phyloP scores from a whole-genome alignment of 179 eudicot genomes.

The Dionaea muscipula region DNA sequence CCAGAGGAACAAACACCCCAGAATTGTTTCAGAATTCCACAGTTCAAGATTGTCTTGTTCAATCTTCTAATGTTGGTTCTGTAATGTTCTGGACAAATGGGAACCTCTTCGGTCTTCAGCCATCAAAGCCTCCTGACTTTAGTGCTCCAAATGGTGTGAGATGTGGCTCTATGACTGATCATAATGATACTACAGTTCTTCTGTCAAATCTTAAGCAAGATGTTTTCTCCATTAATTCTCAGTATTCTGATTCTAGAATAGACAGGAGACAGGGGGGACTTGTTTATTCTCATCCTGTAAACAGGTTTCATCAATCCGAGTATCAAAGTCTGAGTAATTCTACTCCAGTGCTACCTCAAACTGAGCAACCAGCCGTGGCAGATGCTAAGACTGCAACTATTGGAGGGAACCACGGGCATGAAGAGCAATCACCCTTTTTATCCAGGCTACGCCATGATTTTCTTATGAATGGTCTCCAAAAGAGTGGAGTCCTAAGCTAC shows the following conservation, averaged over 20 bases:
- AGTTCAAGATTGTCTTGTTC: slow-evolving; percentile 15
- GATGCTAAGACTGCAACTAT: slow-evolving; percentile 18
- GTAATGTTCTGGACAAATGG: slow-evolving; percentile 75
- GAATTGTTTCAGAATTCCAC: background rate
- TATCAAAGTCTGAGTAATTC: slow-evolving; percentile 12
- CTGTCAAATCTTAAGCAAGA: slow-evolving; percentile 17
- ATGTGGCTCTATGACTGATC: slow-evolving; percentile 13
- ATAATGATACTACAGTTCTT: slow-evolving; percentile 14
- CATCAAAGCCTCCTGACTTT: slow-evolving; percentile 78
- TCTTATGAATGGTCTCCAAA: slow-evolving; percentile 41
- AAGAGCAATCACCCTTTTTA: slow-evolving; percentile 36
- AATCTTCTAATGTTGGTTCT: slow-evolving; percentile 28
- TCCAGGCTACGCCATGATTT: slow-evolving; percentile 42
- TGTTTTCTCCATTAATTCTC: slow-evolving; percentile 24
- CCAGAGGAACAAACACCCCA: slow-evolving; percentile 3
- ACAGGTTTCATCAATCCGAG: slow-evolving; percentile 7
- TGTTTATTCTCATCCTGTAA: slow-evolving; percentile 14
- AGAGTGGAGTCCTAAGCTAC: slow-evolving; percentile 30
- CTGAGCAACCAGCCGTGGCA: slow-evolving; percentile 11
- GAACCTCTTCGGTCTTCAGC: slow-evolving; percentile 62
- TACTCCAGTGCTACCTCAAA: slow-evolving; percentile 12
- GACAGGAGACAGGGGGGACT: slow-evolving; percentile 17
- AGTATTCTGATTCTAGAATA: slow-evolving; percentile 19
- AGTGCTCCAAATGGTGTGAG: slow-evolving; percentile 18
- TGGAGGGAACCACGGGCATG: slow-evolving; percentile 19